Evolutionary conservation across 768 basidiomycete species (phyloP), one percentile per base, ranked within the genome.

Genomic region (Hemileccinum impolitum): DNA sequence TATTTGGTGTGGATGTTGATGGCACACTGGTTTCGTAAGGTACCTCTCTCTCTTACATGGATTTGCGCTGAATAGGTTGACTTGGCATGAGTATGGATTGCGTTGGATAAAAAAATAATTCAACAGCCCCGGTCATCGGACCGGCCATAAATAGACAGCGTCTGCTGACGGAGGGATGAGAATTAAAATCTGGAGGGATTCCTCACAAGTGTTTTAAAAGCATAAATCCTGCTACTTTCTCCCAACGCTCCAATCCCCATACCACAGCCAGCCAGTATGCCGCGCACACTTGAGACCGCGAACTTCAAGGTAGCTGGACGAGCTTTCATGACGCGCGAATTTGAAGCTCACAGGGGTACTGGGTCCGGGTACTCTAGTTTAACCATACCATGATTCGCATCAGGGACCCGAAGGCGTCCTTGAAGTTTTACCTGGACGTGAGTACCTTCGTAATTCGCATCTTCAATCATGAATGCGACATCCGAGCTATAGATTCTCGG

Each of bases 351-450:
- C 25, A 37, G 36, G 41, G 45, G 15, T 31, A 39, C 47, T 13
- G 43, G 8, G 18, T 35, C 47, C 12, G 43, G 8, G 18, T 35
- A 34, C 21, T 30, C 36, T 52, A 88, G 85, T 83, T 87, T 71
- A 90, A 91, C 64, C 90, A 93, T 67, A 89, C 87, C 17, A 92
- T 91, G 91, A 66, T 94, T 59, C 80, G 93, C 58, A 76, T 95
- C 65, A 94, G 85, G 73, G 91, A 95, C 64, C 86, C 92, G 8
- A 82, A 91, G 56, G 75, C 70, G 39, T 94, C 91, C 15, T 64
- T 95, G 52, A 72, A 76, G 18, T 97, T 93, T 70, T 95, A 95
- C 71, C 75, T 77, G 48, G 79, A 90, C 36, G 86, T 82, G 46
- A 58, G 76, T 58, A 18, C 45, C 36, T 39, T 21, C 19, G 4